Evolutionary conservation across 2,329 filamentous ascomycete genomes (phyloP).

Genomic region (Verticillium isaacii): DNA sequence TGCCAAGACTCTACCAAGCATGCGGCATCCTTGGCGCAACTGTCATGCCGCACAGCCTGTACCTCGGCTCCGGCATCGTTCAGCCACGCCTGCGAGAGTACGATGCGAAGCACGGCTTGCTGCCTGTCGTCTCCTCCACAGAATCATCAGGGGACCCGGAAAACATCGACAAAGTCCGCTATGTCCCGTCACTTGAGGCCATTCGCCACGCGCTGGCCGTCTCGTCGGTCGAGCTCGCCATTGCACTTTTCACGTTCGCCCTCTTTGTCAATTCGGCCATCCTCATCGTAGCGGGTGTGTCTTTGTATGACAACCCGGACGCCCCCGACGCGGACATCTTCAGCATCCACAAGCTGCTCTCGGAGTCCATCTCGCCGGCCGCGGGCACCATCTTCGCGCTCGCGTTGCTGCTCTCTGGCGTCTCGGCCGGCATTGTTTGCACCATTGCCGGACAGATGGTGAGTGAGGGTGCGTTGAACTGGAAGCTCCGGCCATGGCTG

Average conservation of each 20-base stretch:
- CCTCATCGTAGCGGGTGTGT: slow-evolving; percentile 74
- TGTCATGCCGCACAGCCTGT: slow-evolving; percentile 67
- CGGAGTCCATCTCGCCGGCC: slow-evolving; percentile 61
- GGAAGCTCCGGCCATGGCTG: slow-evolving; percentile 72
- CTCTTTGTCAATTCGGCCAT: slow-evolving; percentile 82
- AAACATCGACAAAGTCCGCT: slow-evolving; percentile 48
- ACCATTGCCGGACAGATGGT: slow-evolving; percentile 91
- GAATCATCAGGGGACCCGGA: slow-evolving; percentile 16
- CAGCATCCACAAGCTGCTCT: slow-evolving; percentile 71
- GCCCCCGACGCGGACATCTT: slow-evolving; percentile 74
- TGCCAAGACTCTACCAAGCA: slow-evolving; percentile 54
- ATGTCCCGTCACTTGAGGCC: slow-evolving; percentile 67
- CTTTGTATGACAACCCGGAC: slow-evolving; percentile 58
- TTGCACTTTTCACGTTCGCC: slow-evolving; percentile 77
- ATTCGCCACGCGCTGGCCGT: slow-evolving; percentile 71
- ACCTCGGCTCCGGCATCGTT: slow-evolving; percentile 65
- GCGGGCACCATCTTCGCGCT: slow-evolving; percentile 83
- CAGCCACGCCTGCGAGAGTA: slow-evolving; percentile 63
- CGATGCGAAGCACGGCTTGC: slow-evolving; percentile 51
- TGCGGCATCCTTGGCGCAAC: slow-evolving; percentile 76
- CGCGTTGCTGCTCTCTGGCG: slow-evolving; percentile 72
- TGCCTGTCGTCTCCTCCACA: slow-evolving; percentile 33
- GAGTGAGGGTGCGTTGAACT: slow-evolving; percentile 73
- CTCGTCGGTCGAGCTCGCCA: slow-evolving; percentile 63
- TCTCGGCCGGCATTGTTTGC: slow-evolving; percentile 80